Percentiles rank a stretch among this genome's conserved stretches.
Evolutionary conservation across 352 stramenopile genomes (phyloP).

Genomic region (Salisapilia sapeloensis): DNA sequence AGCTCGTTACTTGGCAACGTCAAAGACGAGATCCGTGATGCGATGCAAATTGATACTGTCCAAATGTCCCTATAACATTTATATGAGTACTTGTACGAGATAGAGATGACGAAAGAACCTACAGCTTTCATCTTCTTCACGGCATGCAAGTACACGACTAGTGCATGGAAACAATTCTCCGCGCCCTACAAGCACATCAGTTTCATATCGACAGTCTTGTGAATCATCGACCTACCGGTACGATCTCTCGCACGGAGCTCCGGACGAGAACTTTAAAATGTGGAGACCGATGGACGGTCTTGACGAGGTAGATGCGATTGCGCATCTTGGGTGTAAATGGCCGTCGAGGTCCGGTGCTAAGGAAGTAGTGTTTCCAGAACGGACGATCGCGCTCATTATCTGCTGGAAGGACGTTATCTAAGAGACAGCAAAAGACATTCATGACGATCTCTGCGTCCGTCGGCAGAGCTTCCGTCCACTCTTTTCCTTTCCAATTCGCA

Average conservation of each 20-base stretch:
- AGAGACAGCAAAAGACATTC: slow-evolving; percentile 79
- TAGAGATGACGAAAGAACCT: slow-evolving; percentile 5
- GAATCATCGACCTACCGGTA: slow-evolving; percentile 26
- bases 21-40: slow-evolving; percentile 73
- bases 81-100: slow-evolving; percentile 1
- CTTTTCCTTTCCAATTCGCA: slow-evolving; percentile 67
- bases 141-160: slow-evolving; percentile 69
- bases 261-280: slow-evolving; percentile 76
- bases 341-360: slow-evolving; percentile 44
- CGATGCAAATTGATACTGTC: slow-evolving; percentile 78
- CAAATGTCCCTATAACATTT: slow-evolving; percentile 35
- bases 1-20: slow-evolving; percentile 52
- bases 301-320: slow-evolving; percentile 57
- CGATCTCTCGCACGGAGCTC: slow-evolving; percentile 59
- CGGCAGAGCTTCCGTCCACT: slow-evolving; percentile 61
- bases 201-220: too few species aligned
- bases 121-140: slow-evolving; percentile 78
- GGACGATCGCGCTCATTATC: slow-evolving; percentile 60
- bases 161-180: slow-evolving; percentile 72
- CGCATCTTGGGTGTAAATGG: slow-evolving; percentile 57
- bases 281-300: slow-evolving; percentile 49
- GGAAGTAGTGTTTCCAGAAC: slow-evolving; percentile 74
- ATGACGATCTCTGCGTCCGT: slow-evolving; percentile 75
- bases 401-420: slow-evolving; percentile 72
- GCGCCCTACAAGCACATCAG: slow-evolving; percentile 26